Evolutionary conservation across 257 asterid species (phyloP), one percentile per base, ranked within the genome.

Genomic region (Leonotis leonurus): DNA sequence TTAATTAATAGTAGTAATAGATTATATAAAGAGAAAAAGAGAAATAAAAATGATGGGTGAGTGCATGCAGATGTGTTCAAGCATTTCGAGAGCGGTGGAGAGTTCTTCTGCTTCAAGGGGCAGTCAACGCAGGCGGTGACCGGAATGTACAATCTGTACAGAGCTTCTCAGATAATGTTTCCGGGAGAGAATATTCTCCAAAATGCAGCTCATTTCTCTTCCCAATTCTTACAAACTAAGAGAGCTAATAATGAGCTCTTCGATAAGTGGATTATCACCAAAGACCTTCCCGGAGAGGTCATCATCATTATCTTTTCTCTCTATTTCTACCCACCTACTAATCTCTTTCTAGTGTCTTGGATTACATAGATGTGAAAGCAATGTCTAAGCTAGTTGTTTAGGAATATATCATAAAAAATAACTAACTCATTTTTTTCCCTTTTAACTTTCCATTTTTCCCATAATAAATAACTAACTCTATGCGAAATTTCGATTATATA

Each of bases 201-300:
- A 7, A 21, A 73, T 3, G 97, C 94, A 6, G 73, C 69, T 1
- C 56, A 49, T 1, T 93, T 80, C 60, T 68, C 99, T 0, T 43
- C 70, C 11, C 66, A 56, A 0, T 93, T 85, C 57, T 70, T 93
- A 57, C 78, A 45, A 8, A 70, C 70, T 12, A 89, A 90, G 51
- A 61, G 78, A 21, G 84, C 78, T 22, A 69, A 60, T 8, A 77
- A 83, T 70, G 76, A 83, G 49, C 83, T 93, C 1, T 17, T 85
- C 3, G 99, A 93, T 52, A 93, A 93, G 62, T 93, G 99, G 99
- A 85, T 93, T 20, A 93, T 93, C 0, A 78, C 95, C 51, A 93
- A 93, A 65, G 96, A 93, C 56, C 81, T 93, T 37, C 90, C 96
- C 0, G 95, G 95, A 4, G 99, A 93, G 99, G 99, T 92, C n/a